These are phyloP conservation scores for Vigna angularis DNA, from an alignment of 306 rosid genomes.

Conservation along the genomic window DNA sequence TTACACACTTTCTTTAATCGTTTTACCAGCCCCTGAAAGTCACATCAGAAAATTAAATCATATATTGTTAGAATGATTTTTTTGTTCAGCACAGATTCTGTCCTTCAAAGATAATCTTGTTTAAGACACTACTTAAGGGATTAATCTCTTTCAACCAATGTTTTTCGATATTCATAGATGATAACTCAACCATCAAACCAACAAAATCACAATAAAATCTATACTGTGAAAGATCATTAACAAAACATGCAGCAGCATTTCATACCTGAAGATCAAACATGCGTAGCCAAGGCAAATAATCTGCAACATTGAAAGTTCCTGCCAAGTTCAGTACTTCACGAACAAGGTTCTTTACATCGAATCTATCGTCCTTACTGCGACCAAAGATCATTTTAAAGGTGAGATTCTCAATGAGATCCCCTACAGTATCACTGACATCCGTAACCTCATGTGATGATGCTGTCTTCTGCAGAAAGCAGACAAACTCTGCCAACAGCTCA, in stretches of 20 bases:
- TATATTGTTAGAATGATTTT: not conserved
- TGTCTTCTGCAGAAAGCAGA: constrained; percentile 24
- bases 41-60: not conserved
- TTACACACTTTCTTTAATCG: constrained; percentile 38
- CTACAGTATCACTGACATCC: constrained; percentile 34
- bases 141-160: no score
- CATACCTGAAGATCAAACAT: constrained; percentile 53
- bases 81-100: no score
- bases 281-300: constrained; percentile 50
- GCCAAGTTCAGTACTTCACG: not conserved
- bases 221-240: not conserved
- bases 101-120: no score
- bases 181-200: not conserved
- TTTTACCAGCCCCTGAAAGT: constrained; percentile 41
- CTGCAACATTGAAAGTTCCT: constrained; percentile 51
- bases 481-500: not conserved
- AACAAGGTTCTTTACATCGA: constrained; percentile 44
- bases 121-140: no score
- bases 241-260: not conserved
- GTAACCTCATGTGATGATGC: constrained; percentile 28
- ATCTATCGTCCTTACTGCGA: constrained; percentile 5
- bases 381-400: constrained; percentile 46
- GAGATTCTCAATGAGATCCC: constrained; percentile 26
- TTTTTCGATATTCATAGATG: no score
- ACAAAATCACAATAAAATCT: not conserved